These are phyloP conservation scores for Dryadomyces quercivorus DNA, from an alignment of 2,329 filamentous ascomycete species.

Conservation along the genomic window DNA sequence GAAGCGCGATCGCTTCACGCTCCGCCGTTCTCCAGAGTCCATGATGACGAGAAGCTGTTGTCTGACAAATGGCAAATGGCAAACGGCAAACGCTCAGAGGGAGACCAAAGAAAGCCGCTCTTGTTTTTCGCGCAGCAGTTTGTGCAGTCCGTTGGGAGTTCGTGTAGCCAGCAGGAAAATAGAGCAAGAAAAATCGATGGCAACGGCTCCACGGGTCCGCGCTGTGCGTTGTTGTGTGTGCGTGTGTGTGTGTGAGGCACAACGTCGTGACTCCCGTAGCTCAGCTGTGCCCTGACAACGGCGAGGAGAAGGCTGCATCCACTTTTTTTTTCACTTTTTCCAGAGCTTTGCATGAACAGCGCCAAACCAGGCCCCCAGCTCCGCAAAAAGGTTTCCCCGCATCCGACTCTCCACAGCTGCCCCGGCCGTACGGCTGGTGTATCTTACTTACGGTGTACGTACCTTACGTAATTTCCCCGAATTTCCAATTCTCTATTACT, in stretches of 20 bases:
- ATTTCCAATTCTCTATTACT: not conserved
- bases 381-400: not conserved
- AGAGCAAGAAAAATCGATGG: no score
- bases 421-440: not conserved
- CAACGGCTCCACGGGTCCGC: no score
- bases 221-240: not conserved
- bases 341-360: not conserved
- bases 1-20: conserved; percentile 78
- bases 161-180: no score
- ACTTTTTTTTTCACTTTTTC: not conserved
- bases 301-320: not conserved
- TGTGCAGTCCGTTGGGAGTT: no score
- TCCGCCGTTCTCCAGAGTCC: conserved; percentile 67
- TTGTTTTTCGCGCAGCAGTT: no score
- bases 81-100: no score
- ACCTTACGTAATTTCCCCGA: not conserved
- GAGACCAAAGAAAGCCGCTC: no score
- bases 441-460: no score
- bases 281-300: no score
- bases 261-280: not conserved
- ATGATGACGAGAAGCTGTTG: conserved; percentile 28
- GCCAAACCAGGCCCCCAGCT: not conserved
- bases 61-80: no score
- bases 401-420: no score
- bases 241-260: not conserved